Evolutionary conservation across 768 basidiomycete species (phyloP).

Genomic region (Tulasnella sp.): DNA sequence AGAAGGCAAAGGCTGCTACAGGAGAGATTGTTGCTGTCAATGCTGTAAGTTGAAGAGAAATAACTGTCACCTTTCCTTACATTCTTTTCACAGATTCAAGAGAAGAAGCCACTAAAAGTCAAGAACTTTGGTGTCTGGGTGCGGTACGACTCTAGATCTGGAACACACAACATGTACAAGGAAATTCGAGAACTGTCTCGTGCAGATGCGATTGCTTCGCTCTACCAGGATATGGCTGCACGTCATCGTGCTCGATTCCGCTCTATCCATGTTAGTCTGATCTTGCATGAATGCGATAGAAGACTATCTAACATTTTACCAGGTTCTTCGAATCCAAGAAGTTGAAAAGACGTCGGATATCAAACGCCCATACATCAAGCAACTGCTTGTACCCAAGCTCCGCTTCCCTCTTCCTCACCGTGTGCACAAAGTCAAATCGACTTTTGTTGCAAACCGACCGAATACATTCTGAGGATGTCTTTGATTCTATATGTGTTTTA

Average conservation of each 20-base stretch:
- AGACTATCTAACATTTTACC: no score
- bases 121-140: slow-evolving; percentile 99
- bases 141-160: slow-evolving; percentile 97
- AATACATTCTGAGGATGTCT: slow-evolving; percentile 60
- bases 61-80: slow-evolving; percentile 20
- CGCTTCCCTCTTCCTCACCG: slow-evolving; percentile 97
- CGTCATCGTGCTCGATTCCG: slow-evolving; percentile 98
- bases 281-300: no score
- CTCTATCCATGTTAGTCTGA: slow-evolving; percentile 83
- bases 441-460: slow-evolving; percentile 69
- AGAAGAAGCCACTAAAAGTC: slow-evolving; percentile 95
- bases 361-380: slow-evolving; percentile 96
- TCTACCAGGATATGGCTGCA: slow-evolving; percentile 99
- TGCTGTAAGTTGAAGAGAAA: slow-evolving; percentile 79
- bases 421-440: slow-evolving; percentile 60
- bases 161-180: slow-evolving; percentile 99
- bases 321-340: slow-evolving; percentile 98
- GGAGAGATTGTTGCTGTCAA: slow-evolving; percentile 99
- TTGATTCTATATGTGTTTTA: no score
- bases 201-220: slow-evolving; percentile 85
- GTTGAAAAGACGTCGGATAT: slow-evolving; percentile 83
- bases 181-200: slow-evolving; percentile 86
- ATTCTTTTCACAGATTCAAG: slow-evolving; percentile 56
- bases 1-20: slow-evolving; percentile 99
- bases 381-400: slow-evolving; percentile 77